Conservation (phyloP, 805 yeast genomes). For the Kluyveromyces wickerhamii region DNA sequence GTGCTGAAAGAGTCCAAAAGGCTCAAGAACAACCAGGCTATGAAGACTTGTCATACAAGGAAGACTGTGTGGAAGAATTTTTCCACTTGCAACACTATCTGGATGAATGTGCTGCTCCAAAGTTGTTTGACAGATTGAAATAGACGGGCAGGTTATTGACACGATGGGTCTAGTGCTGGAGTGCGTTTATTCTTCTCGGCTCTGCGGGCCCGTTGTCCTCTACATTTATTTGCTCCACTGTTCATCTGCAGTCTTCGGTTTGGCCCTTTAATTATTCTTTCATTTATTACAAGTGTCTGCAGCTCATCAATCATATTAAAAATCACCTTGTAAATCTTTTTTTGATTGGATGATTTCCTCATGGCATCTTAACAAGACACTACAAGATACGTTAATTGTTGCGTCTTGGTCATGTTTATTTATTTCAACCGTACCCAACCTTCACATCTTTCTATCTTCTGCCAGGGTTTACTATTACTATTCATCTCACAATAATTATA, state of each 20-base stretch:
- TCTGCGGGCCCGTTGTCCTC: no score
- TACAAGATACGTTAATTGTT: conserved; percentile 6
- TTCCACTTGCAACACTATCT: conserved; percentile 94
- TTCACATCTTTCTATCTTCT: no score
- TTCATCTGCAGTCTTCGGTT: no score
- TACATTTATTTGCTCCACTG: no score
- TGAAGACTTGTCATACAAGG: conserved; percentile 74
- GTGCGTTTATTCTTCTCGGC: not conserved
- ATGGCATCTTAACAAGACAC: no score
- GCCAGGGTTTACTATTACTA: not conserved
- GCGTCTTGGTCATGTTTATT: conserved; percentile 5
- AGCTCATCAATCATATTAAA: no score
- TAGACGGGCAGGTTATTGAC: conserved; percentile 28
- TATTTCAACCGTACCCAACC: conserved; percentile 4
- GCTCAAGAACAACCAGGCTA: conserved; percentile 81
- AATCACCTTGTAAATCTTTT: no score
- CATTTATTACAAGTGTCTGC: no score
- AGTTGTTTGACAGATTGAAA: conserved; percentile 77
- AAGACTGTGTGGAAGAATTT: conserved; percentile 96
- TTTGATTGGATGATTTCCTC: no score
- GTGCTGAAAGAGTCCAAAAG: conserved; percentile 89
- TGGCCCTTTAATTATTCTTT: no score
- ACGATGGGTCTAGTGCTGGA: not conserved
- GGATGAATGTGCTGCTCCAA: conserved; percentile 88
- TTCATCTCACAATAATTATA: not conserved